Conservation (phyloP, 352 stramenopile species). For the Elongisporangium senticosum region DNA sequence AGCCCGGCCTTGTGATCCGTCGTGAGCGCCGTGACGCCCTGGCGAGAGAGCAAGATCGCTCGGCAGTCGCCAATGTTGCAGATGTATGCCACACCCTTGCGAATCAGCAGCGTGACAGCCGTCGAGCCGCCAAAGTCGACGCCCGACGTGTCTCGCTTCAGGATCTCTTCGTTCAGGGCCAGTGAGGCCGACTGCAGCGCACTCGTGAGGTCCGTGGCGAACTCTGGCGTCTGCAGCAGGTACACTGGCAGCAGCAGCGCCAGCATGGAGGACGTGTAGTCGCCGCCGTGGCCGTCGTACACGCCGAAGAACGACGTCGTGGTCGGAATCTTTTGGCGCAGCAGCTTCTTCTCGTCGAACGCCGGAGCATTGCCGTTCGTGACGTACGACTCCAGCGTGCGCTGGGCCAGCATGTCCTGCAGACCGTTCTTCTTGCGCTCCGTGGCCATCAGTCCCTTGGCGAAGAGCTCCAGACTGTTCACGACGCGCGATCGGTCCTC, state of each 20-base stretch:
- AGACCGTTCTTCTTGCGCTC: conserved; percentile 23
- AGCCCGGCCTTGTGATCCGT: conserved; percentile 77
- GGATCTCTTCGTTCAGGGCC: conserved; percentile 65
- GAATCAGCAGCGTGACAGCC: conserved; percentile 53
- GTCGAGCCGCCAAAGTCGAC: conserved; percentile 59
- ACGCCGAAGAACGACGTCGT: conserved; percentile 66
- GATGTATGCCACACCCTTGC: conserved; percentile 35
- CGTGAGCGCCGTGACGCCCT: conserved; percentile 40
- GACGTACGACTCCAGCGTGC: conserved; percentile 45
- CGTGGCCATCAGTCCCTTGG: conserved; percentile 35
- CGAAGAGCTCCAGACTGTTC: conserved; percentile 58
- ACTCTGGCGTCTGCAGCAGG: conserved; percentile 50
- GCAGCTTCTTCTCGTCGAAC: conserved; percentile 31
- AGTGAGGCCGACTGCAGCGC: conserved; percentile 39
- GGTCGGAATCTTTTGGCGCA: conserved; percentile 19
- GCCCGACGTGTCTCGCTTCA: conserved; percentile 37
- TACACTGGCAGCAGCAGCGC: conserved; percentile 67
- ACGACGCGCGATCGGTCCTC: conserved; percentile 75
- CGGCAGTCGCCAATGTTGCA: conserved; percentile 80
- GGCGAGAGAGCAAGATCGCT: conserved; percentile 47
- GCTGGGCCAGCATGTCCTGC: conserved; percentile 21
- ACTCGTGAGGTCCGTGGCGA: conserved; percentile 27
- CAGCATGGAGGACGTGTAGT: conserved; percentile 48
- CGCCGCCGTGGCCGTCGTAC: conserved; percentile 74
- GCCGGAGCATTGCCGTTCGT: conserved; percentile 27